Base-by-base conservation (phyloP, 2,329 filamentous ascomycete genomes). In the Exophiala mesophila region DNA sequence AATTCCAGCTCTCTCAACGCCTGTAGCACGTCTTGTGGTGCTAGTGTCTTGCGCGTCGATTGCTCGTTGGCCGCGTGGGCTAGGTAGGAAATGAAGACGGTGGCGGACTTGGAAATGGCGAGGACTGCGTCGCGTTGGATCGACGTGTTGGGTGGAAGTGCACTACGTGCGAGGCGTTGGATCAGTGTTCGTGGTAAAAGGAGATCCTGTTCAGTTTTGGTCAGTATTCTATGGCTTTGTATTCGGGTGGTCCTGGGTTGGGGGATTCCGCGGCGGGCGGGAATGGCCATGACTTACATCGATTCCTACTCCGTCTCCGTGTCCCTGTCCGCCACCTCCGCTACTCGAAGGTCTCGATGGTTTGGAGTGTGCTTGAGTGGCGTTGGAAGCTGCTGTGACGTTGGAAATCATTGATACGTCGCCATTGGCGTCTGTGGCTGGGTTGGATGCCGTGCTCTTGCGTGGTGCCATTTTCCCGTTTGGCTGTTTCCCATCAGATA, bases 81-180 rank as follows among this genome's bases (percentile, higher is more conserved):
- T 6, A 39, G 43, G 58, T 82, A 81, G 47, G 76, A 82, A 13
- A 83, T 74, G 60, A 83, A 83, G 3, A 83, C 79, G 3, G 79
- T 82, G 19, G 79, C 78, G 48, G 76, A 77, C 57, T 82, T 82
- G 37, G 77, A 76, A 48, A 83, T 73, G 5, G 79, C 79, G 12
- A 80, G 63, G 3, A 82, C 63, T 8, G 79, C 79, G 63, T 83
- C 79, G 62, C 80, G 81, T 55, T 80, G 76, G 29, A 83, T 77
- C 35, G 76, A 73, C 12, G 78, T 82, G 59, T 82, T 82, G 3
- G 79, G 69, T 1, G 79, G 78, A 3, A 82, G 67, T 5, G 80
- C 77, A 42, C 77, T 74, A 61, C 81, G 81, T 9, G 77, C 76
- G 15, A 82, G 71, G 18, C 78, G 72, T 41, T 76, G 70, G 18